Evolutionary conservation across 2,329 filamentous ascomycete species (phyloP), one percentile per base, ranked within the genome.

Genomic region (Ascochyta rabiei): DNA sequence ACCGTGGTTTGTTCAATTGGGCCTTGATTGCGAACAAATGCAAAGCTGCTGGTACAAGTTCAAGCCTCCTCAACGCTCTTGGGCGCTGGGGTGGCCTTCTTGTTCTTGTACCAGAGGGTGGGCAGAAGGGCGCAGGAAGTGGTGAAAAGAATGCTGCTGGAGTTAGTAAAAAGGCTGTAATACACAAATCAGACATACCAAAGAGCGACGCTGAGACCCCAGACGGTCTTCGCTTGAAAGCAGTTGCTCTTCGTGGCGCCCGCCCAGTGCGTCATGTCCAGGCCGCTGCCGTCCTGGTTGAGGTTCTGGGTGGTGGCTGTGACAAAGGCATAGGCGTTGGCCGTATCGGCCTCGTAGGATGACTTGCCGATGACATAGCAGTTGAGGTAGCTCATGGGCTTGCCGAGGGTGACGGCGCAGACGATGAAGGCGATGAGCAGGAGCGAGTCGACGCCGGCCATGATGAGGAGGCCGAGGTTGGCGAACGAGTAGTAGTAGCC

Each of bases 401-500:
- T 89, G 65, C 92, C 92, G 44, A 96, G 82, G 5, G 90, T 83
- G 49, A 90, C 86, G 1, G 90, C 85, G 10, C 95, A 84, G 52
- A 93, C 87, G 57, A 92, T 87, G 63, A 91, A 84, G 15, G 90
- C 90, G 56, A 96, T 83, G 49, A 95, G 83, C 38, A 95, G 82
- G 31, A 86, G 72, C 4, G 80, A 74, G 75, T 97, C 93, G 45
- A 89, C 77, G 12, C 75, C 84, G 0, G 86, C 82, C 75, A 90
- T 81, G 50, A 93, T 83, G 58, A 92, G 86, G 5, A 91, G 89
- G 12, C 93, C 87, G 61, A 91, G 83, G 63, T 85, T 82, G 72
- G 93, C 90, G 65, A 87, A 82, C 76, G 91, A 93, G 62, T 93
- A 89, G 72, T 96, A 91, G 77, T 89, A 89, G 16, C 89, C 88